phyloP scores from a whole-genome alignment of 441 rosid species.

The Breynia disticha region DNA sequence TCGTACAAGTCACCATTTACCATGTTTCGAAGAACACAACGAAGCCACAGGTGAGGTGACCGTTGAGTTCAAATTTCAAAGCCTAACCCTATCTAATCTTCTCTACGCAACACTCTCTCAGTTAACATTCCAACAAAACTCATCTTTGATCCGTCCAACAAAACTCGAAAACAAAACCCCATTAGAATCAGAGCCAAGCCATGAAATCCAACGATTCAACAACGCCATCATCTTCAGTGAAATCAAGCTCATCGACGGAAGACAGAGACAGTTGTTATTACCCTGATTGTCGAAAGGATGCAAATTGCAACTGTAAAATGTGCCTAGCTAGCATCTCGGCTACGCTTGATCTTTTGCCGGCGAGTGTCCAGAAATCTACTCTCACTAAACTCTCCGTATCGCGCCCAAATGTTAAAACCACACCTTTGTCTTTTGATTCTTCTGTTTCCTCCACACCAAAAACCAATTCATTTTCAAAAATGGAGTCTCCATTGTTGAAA shows the following conservation, averaged over 20 bases:
- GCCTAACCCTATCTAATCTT: no score
- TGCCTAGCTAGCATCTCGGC: slow-evolving; percentile 84
- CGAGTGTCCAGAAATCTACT: slow-evolving; percentile 52
- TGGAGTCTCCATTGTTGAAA: slow-evolving; percentile 33
- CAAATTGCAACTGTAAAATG: slow-evolving; percentile 70
- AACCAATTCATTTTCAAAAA: slow-evolving; percentile 24
- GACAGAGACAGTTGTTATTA: slow-evolving; percentile 73
- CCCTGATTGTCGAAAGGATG: slow-evolving; percentile 82
- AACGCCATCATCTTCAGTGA: slow-evolving; percentile 27
- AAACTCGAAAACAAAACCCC: no score
- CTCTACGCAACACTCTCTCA: no score
- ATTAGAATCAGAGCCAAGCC: slow-evolving; percentile 3
- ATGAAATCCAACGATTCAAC: slow-evolving; percentile 22
- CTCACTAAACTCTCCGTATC: slow-evolving; percentile 47
- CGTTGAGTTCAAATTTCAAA: no score
- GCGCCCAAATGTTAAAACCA: slow-evolving; percentile 14
- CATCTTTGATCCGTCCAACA: no score
- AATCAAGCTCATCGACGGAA: slow-evolving; percentile 31
- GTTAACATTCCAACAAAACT: no score
- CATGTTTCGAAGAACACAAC: no score
- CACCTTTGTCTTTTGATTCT: slow-evolving; percentile 52
- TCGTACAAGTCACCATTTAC: no score
- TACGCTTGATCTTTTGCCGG: slow-evolving; percentile 77
- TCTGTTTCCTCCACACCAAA: slow-evolving; percentile 43
- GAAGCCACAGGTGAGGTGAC: no score